Percentiles rank a stretch among this genome's conserved stretches.
phyloP scores from a whole-genome alignment of 23 red algal genomes.

The Rhodosorus marinus region DNA sequence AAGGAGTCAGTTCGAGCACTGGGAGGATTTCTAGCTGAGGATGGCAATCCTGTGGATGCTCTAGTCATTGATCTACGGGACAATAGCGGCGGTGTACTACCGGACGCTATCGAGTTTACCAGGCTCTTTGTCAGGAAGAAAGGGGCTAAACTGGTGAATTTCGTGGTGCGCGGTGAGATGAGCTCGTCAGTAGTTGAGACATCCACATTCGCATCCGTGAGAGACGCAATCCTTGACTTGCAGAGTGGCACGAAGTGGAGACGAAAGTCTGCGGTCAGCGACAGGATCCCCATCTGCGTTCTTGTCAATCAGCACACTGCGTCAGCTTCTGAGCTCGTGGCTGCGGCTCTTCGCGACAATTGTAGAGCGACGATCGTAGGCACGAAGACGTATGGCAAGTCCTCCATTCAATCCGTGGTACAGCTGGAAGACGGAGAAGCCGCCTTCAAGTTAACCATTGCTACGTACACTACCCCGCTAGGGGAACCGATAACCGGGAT shows the following conservation, averaged over 20 bases:
- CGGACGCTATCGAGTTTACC: conserved; percentile 64
- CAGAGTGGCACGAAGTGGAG: conserved; percentile 6
- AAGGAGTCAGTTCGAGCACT: conserved; percentile 5
- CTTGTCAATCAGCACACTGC: conserved; percentile 65
- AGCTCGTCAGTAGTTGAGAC: conserved; percentile 13
- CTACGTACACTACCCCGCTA: too few species aligned
- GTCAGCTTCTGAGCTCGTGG: conserved; percentile 52
- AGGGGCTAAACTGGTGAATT: neutral
- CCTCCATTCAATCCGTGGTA: conserved; percentile 49
- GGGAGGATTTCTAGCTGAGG: conserved; percentile 5
- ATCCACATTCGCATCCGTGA: conserved; percentile 11
- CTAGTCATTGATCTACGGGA: conserved; percentile 70
- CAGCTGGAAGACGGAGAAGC: conserved; percentile 33
- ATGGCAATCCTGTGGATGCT: conserved; percentile 7
- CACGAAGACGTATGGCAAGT: conserved; percentile 53
- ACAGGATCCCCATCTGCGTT: conserved; percentile 29
- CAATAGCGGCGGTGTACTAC: conserved; percentile 69
- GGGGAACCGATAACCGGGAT: too few species aligned
- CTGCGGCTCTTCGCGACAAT: conserved; percentile 69
- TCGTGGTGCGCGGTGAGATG: neutral
- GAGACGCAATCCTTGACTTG: neutral
- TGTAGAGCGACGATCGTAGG: conserved; percentile 67
- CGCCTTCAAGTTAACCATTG: too few species aligned
- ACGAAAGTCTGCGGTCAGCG: neutral
- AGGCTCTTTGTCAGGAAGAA: conserved; percentile 5